Conservation (phyloP, 768 basidiomycete genomes). For the Hericium coralloides region DNA sequence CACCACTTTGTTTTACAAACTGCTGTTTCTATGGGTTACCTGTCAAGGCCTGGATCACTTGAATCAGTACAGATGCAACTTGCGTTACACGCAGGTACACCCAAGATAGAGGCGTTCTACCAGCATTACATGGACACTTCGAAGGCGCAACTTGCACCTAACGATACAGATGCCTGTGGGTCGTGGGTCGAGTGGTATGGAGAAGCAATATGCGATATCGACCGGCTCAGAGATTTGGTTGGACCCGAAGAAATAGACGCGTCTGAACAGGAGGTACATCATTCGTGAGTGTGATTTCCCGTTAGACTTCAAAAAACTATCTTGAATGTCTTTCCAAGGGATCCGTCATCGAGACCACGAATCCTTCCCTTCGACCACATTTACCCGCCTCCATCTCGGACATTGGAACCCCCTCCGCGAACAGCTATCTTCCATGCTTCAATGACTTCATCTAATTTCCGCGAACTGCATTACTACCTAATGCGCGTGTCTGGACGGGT, state of each 20-base stretch:
- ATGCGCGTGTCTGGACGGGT: conserved; percentile 36
- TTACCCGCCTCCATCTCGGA: conserved; percentile 38
- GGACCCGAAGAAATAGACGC: conserved; percentile 41
- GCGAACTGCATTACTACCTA: conserved; percentile 59
- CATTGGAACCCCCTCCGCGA: conserved; percentile 38
- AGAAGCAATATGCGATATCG: conserved; percentile 55
- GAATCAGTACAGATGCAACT: conserved; percentile 63
- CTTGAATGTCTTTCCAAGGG: conserved; percentile 8
- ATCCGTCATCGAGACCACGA: conserved; percentile 33
- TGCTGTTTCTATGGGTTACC: conserved; percentile 35
- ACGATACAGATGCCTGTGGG: conserved; percentile 34
- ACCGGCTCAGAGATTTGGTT: conserved; percentile 45
- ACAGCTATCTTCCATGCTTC: conserved; percentile 77
- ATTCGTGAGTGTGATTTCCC: conserved; percentile 19
- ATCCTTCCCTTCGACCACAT: conserved; percentile 75
- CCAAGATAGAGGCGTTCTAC: conserved; percentile 80
- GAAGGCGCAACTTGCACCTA: conserved; percentile 18
- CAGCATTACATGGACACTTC: conserved; percentile 47
- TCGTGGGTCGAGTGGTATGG: conserved; percentile 89
- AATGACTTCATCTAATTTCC: conserved; percentile 57
- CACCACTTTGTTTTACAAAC: conserved; percentile 48
- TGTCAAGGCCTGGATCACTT: conserved; percentile 40
- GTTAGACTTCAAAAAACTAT: background rate
- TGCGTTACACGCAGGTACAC: conserved; percentile 68
- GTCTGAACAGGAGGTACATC: conserved; percentile 16